Base-by-base conservation (phyloP, 306 rosid genomes). In the Castanea mollissima region DNA sequence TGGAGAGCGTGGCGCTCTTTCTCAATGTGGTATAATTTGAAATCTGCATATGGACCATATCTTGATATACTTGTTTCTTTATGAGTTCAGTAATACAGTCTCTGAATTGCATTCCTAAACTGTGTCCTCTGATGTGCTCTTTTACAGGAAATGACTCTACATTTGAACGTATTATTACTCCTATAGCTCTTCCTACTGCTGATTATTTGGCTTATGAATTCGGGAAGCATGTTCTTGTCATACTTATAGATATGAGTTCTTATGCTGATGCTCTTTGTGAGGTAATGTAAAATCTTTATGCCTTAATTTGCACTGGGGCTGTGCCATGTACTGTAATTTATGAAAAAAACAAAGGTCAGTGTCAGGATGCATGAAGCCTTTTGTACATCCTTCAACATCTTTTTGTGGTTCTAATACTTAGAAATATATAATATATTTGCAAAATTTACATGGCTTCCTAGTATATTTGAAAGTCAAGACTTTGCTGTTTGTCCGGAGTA, bases 261-360 rank as follows among this genome's bases (percentile, higher is more conserved):
- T 95, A 95, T 83, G 99, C 96, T 9, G 99, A 95, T 85, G 98
- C 99, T 79, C 98, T 95, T 83, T 98, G 98, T 85, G 98, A 95
- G 99, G 99, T 95, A 90, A 87, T 16, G 68, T 70, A 21, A 79
- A 56, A 29, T 56, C 44, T 54, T 67, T 55, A 60, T 18, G 2
- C 72, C 67, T 59, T 38, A 57, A 65, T 56, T 74, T 75, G 18
- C 11, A 19, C 38, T n/a, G 73, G 51, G 54, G 34, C 32, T 7
- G 12, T 27, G 18, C 12, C 27, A 10, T 29, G 41, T 25, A 4
- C 4, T 25, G 38, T 25, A 29, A 21, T 21, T 59, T 59, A 14
- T 21, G 5, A 21, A 56, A 56, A 56, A 23, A 27, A 60, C 31
- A 62, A 25, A 25, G 44, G 10, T 6, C 44, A 38, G 10, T 0